Evolutionary conservation across 2,329 filamentous ascomycete species (phyloP), one percentile per base, ranked within the genome.

Genomic region (Apiospora sp.): DNA sequence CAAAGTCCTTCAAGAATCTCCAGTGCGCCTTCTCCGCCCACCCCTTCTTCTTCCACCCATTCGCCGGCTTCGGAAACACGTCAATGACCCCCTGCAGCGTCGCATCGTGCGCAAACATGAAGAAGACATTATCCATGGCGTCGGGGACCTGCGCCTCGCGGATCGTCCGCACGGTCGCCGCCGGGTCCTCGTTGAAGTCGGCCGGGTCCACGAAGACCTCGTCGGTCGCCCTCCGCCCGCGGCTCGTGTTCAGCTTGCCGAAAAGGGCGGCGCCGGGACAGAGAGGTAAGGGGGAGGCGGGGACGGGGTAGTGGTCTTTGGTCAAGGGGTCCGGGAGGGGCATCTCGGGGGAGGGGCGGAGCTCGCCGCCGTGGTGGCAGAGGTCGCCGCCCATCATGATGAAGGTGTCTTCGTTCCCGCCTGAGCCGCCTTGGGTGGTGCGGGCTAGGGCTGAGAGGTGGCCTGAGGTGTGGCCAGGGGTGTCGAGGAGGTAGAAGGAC

Each of bases 401-500:
- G 75, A 88, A 89, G 0, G 82, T 82, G 46, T 76, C 77, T 1
- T 64, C 54, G 0, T 19, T 27, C 10, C 16, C 54, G 5, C 19
- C 54, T 0, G 78, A 19, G 16, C 14, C 19, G 8, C 1, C 76
- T 19, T 69, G 72, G 19, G 81, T 81, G 0, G 83, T 85, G 10
- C 87, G 80, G 0, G 86, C 87, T 0, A 90, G 80, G 4, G 82
- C 87, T 72, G 83, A 84, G n/a, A 87, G 79, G 75, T 88, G 87
- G 1, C 86, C 86, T 14, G 86, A 78, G 0, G 84, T 83, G 75
- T 90, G 87, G 1, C 89, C 89, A 0, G 87, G 87, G 3, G 84
- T 83, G 74, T 88, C 81, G 41, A 90, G 81, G 1, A 90, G 81
- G 76, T 89, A 90, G 74, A 91, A 88, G 30, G 81, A 84, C 0